These are phyloP conservation scores for Boletus fagicola DNA, from an alignment of 768 basidiomycete species.

Conservation along the genomic window DNA sequence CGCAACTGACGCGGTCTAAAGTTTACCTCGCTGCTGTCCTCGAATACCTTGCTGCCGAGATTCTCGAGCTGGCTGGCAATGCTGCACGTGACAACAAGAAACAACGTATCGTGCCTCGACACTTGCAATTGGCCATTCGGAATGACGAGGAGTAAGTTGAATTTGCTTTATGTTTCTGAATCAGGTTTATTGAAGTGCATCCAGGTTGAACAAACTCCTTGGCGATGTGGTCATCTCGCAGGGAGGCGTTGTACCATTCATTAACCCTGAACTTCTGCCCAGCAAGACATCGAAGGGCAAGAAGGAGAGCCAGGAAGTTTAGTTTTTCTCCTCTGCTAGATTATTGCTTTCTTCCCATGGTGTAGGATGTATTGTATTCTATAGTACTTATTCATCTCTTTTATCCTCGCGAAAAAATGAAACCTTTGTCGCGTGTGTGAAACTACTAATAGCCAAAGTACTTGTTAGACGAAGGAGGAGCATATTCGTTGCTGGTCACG, in stretches of 20 bases:
- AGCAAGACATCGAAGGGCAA: slow-evolving; percentile 53
- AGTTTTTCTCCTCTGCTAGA: slow-evolving; percentile 13
- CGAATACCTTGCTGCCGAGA: slow-evolving; percentile 62
- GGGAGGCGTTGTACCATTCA: slow-evolving; percentile 56
- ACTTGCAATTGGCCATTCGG: slow-evolving; percentile 64
- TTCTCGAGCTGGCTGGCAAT: slow-evolving; percentile 60
- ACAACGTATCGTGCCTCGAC: slow-evolving; percentile 62
- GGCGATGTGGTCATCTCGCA: slow-evolving; percentile 58
- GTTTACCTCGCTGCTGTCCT: slow-evolving; percentile 63
- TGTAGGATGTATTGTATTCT: slow-evolving; percentile 35
- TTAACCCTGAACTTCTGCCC: slow-evolving; percentile 52
- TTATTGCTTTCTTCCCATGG: slow-evolving; percentile 16
- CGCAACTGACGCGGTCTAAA: slow-evolving; percentile 9
- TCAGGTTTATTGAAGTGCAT: background rate
- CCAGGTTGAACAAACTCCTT: slow-evolving; percentile 39
- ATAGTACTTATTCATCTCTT: slow-evolving; percentile 30
- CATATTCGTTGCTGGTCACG: background rate
- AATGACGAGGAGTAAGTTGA: slow-evolving; percentile 51
- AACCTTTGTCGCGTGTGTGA: background rate
- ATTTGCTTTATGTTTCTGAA: background rate
- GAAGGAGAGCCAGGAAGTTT: slow-evolving; percentile 50
- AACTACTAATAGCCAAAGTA: too few species aligned
- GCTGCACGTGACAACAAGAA: slow-evolving; percentile 58
- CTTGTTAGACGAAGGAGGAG: too few species aligned
- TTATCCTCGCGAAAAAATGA: background rate